Conservation (phyloP, 2,329 filamentous ascomycete genomes). For the Aspergillus novofumigatus region DNA sequence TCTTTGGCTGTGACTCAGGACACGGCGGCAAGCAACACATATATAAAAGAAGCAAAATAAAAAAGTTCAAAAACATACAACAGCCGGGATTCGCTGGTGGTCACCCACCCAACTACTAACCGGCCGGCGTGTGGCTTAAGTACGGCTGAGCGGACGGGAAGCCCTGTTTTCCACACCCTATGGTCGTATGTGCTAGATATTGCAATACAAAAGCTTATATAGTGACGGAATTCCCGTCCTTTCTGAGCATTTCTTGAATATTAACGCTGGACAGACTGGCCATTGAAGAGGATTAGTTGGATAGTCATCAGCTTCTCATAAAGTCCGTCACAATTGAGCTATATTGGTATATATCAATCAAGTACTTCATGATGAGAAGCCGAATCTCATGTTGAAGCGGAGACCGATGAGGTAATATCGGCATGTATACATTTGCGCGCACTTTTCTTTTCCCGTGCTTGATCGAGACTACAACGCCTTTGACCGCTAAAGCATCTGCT, state of each 20-base stretch:
- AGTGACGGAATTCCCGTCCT: no score
- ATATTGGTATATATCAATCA: not conserved
- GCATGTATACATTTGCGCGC: not conserved
- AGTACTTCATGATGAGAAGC: not conserved
- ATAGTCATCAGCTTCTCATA: not conserved
- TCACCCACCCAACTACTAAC: not conserved
- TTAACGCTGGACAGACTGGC: not conserved
- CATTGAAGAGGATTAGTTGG: not conserved
- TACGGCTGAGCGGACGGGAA: not conserved
- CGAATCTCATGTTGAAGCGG: not conserved
- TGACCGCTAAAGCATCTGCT: not conserved
- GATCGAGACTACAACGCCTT: not conserved
- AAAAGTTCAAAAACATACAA: not conserved
- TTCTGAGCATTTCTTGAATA: not conserved
- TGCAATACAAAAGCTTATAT: no score
- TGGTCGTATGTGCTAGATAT: not conserved
- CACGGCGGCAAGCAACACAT: no score
- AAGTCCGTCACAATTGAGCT: not conserved
- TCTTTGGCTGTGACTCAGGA: no score
- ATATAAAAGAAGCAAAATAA: no score
- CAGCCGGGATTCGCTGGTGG: not conserved
- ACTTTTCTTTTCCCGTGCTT: conserved; percentile 1
- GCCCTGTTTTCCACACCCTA: not conserved
- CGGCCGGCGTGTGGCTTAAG: not conserved
- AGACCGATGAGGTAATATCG: not conserved